Conservation (phyloP, 108 stramenopile species). For the Cyclotella sp. region DNA sequence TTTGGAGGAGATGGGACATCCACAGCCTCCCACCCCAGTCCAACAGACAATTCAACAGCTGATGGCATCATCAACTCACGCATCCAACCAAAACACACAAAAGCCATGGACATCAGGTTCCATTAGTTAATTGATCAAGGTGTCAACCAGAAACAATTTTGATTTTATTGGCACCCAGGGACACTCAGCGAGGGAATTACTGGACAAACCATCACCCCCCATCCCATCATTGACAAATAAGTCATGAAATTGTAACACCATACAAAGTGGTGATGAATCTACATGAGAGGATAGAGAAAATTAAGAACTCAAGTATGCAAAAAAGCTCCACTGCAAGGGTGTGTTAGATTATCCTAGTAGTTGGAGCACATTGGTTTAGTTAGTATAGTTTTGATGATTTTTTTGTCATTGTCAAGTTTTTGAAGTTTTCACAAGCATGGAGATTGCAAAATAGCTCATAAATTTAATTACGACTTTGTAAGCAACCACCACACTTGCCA, state of each 20-base stretch:
- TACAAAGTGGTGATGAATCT: neutral
- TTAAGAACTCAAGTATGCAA: no score
- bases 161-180: constrained; percentile 19
- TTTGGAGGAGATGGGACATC: constrained; percentile 44
- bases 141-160: constrained; percentile 18
- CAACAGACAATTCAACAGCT: constrained; percentile 54
- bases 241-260: constrained; percentile 1
- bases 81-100: constrained; percentile 48
- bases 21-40: constrained; percentile 22
- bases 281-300: neutral
- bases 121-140: constrained; percentile 8
- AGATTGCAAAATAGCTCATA: no score
- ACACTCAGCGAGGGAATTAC: constrained; percentile 1
- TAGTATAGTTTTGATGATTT: no score
- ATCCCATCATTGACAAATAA: constrained; percentile 17
- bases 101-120: constrained; percentile 20
- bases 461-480: no score
- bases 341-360: neutral
- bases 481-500: no score
- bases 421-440: no score
- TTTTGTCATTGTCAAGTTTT: no score
- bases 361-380: no score
- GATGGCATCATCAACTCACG: constrained; percentile 47
- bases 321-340: constrained; percentile 12
- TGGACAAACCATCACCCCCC: constrained; percentile 19